Evolutionary conservation across 495 filamentous ascomycete species (phyloP), one percentile per base, ranked within the genome.

Genomic region (Letharia lupina): DNA sequence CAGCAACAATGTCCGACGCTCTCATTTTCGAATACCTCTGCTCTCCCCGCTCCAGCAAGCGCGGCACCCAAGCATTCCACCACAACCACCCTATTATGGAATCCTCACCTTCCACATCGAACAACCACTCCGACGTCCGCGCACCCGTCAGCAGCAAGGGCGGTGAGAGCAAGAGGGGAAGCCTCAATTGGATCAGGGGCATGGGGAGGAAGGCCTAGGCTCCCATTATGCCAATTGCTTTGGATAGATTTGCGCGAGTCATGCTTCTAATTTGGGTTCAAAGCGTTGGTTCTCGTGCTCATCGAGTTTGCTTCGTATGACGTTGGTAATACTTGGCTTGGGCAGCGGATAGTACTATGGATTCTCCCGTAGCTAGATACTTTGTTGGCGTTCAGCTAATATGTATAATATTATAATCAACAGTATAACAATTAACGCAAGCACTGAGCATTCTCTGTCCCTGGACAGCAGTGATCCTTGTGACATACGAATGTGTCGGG

Each of bases 1-100:
- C 40, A 31, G 0, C 44, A 37, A 48, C 12, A 35, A 63, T 63
- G 61, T 63, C 61, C 61, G 42, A 63, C 44, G 40, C 61, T 10
- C 61, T 63, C 44, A 47, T 63, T 40, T 28, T 63, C 61, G 61
- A 52, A n/a, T 48, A 50, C 16, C 44, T 63, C 12, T 33, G 44
- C 12, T 10, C 61, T 16, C 18, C 45, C 28, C n/a, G 33, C 42
- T 16, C 41, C 44, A 52, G 31, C 61, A 63, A 52, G 44, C 33
- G 35, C 15, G 50, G 23, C 45, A 76, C 44, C 2, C 81, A 67
- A 8, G 6, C 54, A 35, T 56, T 31, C 5, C 4, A 16, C 54
- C 1, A 35, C 20, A 3, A 10, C 31, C 54, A 57, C 54, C 0
- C 13, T 4, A 8, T 33, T 13, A 57, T n/a, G 9, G 39, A 33